A percentile compares a stretch with the other conserved stretches of the same genome.
phyloP scores from a whole-genome alignment of 176 grass and related monocot species.

The Cenchrus americanus region DNA sequence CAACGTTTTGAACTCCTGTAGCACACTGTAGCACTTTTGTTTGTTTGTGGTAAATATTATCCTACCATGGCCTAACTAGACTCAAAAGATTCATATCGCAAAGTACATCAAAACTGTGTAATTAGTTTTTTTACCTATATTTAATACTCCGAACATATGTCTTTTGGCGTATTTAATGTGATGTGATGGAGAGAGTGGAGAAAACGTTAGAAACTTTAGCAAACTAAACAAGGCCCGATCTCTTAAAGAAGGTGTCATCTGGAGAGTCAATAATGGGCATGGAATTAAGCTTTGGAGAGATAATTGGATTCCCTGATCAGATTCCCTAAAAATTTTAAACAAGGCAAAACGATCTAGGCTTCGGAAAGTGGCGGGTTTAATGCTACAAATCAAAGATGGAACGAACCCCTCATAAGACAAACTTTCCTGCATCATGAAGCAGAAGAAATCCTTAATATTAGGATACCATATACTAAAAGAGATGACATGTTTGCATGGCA shows the following conservation, averaged over 20 bases:
- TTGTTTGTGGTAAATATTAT: too few species aligned
- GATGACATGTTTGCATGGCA: background rate
- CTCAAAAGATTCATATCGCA: too few species aligned
- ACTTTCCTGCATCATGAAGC: background rate
- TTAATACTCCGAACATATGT: too few species aligned
- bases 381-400: background rate
- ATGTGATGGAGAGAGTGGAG: too few species aligned
- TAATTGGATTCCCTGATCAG: background rate
- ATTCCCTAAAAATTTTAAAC: background rate
- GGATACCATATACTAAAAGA: background rate
- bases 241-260: background rate
- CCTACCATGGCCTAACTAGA: too few species aligned
- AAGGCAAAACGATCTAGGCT: background rate
- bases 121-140: too few species aligned
- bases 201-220: too few species aligned
- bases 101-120: too few species aligned
- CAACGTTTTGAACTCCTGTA: too few species aligned
- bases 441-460: background rate
- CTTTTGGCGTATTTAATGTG: too few species aligned
- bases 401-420: background rate
- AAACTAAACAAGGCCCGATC: too few species aligned
- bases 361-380: background rate
- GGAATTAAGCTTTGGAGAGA: background rate
- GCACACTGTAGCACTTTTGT: too few species aligned
- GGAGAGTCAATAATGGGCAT: background rate